Conservation (phyloP, 1,284 basidiomycete genomes). For the Vanrija sp. region DNA sequence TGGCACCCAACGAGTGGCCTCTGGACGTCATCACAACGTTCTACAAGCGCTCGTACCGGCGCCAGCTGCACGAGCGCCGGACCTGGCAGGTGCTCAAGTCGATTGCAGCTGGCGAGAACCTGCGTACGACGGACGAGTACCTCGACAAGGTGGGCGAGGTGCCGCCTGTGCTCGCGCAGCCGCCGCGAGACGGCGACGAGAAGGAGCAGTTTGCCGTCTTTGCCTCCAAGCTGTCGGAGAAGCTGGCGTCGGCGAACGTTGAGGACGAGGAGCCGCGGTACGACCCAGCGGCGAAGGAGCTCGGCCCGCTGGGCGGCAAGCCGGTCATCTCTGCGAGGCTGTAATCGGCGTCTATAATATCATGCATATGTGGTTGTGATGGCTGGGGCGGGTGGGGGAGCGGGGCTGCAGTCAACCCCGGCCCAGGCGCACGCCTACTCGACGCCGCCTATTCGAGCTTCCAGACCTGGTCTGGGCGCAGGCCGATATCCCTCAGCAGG, state of each 20-base stretch:
- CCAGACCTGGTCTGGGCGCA: slow-evolving; percentile 32
- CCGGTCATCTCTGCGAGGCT: background rate
- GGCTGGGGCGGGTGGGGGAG: background rate
- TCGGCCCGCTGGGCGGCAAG: background rate
- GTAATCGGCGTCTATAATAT: slow-evolving; percentile 4
- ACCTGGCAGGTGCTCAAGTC: slow-evolving; percentile 44
- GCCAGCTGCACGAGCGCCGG: slow-evolving; percentile 60
- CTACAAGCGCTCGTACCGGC: slow-evolving; percentile 69
- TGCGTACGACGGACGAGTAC: slow-evolving; percentile 11
- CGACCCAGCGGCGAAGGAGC: slow-evolving; percentile 2
- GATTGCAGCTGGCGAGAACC: slow-evolving; percentile 46
- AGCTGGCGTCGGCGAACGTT: background rate
- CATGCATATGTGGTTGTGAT: background rate
- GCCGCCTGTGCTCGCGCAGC: slow-evolving; percentile 20
- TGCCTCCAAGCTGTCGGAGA: slow-evolving; percentile 8
- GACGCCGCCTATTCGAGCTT: slow-evolving; percentile 38
- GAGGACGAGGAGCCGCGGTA: background rate
- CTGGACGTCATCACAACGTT: slow-evolving; percentile 68
- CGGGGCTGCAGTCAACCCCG: no score
- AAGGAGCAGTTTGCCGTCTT: slow-evolving; percentile 1
- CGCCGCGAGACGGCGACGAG: background rate
- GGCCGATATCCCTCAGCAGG: slow-evolving; percentile 33
- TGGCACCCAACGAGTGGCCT: slow-evolving; percentile 71
- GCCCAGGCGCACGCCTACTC: no score
- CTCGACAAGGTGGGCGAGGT: slow-evolving; percentile 15